A percentile compares a stretch with the other conserved stretches of the same genome.
These are phyloP conservation scores for Bretschneidera sinensis DNA, from an alignment of 345 rosid genomes.

Conservation along the genomic window DNA sequence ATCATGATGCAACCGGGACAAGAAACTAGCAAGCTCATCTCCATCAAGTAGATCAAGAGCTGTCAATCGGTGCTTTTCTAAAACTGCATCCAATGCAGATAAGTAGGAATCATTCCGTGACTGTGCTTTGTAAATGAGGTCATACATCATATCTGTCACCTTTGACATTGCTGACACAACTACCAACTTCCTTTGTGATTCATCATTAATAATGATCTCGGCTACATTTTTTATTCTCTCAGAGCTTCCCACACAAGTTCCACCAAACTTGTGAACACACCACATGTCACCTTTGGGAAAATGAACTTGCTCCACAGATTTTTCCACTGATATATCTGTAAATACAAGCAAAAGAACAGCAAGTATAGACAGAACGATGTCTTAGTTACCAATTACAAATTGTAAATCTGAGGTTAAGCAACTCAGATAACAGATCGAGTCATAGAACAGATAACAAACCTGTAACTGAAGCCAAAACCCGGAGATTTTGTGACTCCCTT, in stretches of 20 bases:
- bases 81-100: slow-evolving; percentile 67
- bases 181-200: slow-evolving; percentile 67
- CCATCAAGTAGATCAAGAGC: slow-evolving; percentile 85
- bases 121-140: slow-evolving; percentile 79
- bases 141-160: slow-evolving; percentile 99
- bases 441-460: slow-evolving; percentile 25
- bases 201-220: slow-evolving; percentile 58
- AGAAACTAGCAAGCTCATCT: slow-evolving; percentile 65
- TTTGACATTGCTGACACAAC: slow-evolving; percentile 98
- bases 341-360: too few species aligned
- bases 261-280: slow-evolving; percentile 97
- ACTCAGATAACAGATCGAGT: background rate
- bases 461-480: slow-evolving; percentile 36
- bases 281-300: slow-evolving; percentile 70
- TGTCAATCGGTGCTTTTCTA: slow-evolving; percentile 70
- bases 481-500: slow-evolving; percentile 18
- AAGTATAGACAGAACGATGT: background rate
- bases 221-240: slow-evolving; percentile 86
- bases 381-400: background rate
- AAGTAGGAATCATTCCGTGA: slow-evolving; percentile 75
- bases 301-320: slow-evolving; percentile 34
- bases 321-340: slow-evolving; percentile 49
- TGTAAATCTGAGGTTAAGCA: background rate
- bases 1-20: slow-evolving; percentile 74
- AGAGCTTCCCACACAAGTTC: slow-evolving; percentile 91